phyloP scores from a whole-genome alignment of 2,329 filamentous ascomycete genomes.

The Phoma sp. region DNA sequence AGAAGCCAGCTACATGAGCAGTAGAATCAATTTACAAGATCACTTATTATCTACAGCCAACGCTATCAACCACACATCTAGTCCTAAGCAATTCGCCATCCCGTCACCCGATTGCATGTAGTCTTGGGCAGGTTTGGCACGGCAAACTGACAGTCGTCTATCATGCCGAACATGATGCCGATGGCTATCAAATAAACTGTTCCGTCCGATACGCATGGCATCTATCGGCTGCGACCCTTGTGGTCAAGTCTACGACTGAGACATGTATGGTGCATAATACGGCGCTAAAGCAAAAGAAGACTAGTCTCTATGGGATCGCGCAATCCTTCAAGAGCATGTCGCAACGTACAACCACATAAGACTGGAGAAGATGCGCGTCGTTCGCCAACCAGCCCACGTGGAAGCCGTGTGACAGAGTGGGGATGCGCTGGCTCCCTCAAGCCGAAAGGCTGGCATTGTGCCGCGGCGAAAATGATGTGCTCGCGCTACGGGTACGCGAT shows the following conservation, averaged over 20 bases:
- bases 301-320: constrained; percentile 26
- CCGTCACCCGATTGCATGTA: neutral
- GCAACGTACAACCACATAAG: constrained; percentile 17
- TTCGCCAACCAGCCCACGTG: neutral
- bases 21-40: too few relatives aligned
- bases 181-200: neutral
- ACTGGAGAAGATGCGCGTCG: constrained; percentile 6
- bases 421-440: neutral
- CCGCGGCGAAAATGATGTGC: constrained; percentile 2
- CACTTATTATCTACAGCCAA: too few relatives aligned
- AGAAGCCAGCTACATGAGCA: too few relatives aligned
- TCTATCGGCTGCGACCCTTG: neutral
- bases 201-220: constrained; percentile 3
- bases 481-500: constrained; percentile 10
- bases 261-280: neutral
- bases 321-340: constrained; percentile 28
- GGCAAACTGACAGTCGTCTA: constrained; percentile 15
- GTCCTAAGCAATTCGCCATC: constrained; percentile 7
- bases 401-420: neutral
- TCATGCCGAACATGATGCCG: constrained; percentile 24
- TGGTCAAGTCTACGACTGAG: neutral
- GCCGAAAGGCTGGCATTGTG: neutral
- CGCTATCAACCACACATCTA: too few relatives aligned
- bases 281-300: constrained; percentile 17
- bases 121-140: constrained; percentile 2